Evolutionary conservation across 352 stramenopile species (phyloP).

Genomic region (Thalassiosira hispida): DNA sequence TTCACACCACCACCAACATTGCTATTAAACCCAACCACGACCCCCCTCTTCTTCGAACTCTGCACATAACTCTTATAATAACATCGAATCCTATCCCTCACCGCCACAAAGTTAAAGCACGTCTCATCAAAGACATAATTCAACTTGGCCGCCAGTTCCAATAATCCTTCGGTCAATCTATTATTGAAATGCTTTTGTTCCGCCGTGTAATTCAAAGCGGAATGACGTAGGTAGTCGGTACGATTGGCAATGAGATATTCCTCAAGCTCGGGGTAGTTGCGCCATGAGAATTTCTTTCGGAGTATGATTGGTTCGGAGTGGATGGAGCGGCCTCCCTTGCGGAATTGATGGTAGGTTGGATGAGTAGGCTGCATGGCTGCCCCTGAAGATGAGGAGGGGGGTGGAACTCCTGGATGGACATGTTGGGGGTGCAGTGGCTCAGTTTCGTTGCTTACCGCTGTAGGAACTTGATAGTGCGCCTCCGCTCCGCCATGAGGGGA

Average conservation of each 20-base stretch:
- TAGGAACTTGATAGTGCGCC: conserved; percentile 25
- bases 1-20: background rate
- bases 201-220: conserved; percentile 83
- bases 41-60: conserved; percentile 81
- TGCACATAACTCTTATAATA: conserved; percentile 86
- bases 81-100: conserved; percentile 82
- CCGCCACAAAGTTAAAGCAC: conserved; percentile 83
- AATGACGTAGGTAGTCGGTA: conserved; percentile 82
- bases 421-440: conserved; percentile 1
- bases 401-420: background rate
- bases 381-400: background rate
- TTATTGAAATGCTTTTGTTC: conserved; percentile 87
- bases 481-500: conserved; percentile 10
- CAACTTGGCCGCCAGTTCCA: conserved; percentile 79
- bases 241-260: conserved; percentile 83
- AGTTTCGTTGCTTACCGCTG: conserved; percentile 31
- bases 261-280: conserved; percentile 85
- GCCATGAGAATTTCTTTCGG: conserved; percentile 84
- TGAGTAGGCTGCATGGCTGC: background rate
- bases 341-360: conserved; percentile 48
- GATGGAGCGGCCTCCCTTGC: conserved; percentile 43
- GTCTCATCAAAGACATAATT: conserved; percentile 84
- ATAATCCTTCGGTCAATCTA: conserved; percentile 73
- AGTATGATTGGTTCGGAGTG: conserved; percentile 69
- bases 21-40: conserved; percentile 72